These are phyloP conservation scores for Hortaea sp. DNA, from an alignment of 2,329 filamentous ascomycete species.

Conservation along the genomic window DNA sequence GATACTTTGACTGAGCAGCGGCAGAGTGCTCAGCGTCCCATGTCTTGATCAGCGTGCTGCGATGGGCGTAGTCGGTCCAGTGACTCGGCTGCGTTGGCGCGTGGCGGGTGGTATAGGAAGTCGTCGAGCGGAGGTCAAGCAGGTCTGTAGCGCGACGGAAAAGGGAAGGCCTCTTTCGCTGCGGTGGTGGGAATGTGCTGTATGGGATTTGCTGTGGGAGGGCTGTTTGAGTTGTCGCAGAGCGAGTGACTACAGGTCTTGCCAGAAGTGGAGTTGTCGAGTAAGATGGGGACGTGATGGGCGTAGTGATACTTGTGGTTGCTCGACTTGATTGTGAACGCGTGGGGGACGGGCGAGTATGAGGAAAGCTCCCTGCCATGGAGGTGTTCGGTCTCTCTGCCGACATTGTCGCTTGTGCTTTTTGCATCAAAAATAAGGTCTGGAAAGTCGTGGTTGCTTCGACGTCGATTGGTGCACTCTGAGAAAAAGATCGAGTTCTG, in stretches of 20 bases:
- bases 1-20: conserved; percentile 8
- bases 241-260: neutral
- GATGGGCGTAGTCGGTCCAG: conserved; percentile 18
- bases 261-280: neutral
- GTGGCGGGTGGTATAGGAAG: conserved; percentile 10
- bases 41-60: conserved; percentile 10
- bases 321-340: neutral
- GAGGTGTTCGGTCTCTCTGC: too few species aligned
- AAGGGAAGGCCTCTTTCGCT: conserved; percentile 6
- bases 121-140: conserved; percentile 14
- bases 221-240: neutral
- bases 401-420: too few species aligned
- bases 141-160: conserved; percentile 14
- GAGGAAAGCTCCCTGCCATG: too few species aligned
- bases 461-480: too few species aligned
- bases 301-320: neutral
- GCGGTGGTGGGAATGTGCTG: neutral
- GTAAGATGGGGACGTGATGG: neutral
- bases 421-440: too few species aligned
- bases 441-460: too few species aligned
- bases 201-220: neutral
- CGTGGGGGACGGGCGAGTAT: too few species aligned
- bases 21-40: conserved; percentile 17
- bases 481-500: too few species aligned
- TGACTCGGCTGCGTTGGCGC: conserved; percentile 12